Base-by-base conservation (phyloP, 2,329 filamentous ascomycete genomes). In the Diaporthe ilicicola region DNA sequence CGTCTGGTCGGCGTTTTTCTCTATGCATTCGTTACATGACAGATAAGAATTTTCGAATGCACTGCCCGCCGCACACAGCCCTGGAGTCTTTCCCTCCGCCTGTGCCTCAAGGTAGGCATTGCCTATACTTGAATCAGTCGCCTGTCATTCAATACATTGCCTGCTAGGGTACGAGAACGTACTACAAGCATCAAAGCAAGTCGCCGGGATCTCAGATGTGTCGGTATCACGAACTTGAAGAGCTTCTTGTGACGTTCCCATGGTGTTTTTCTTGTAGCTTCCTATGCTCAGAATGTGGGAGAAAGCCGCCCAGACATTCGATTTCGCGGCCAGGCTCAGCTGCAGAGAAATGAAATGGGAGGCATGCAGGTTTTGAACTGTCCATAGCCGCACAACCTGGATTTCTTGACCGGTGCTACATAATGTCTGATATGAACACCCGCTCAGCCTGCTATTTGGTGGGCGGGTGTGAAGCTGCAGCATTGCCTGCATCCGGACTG, bases 161-260 rank as follows among this genome's bases (percentile, higher is more conserved):
- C 4, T 1, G 9, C 1, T 39, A 9, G 5, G 2, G 4, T n/a
- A n/a, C 2, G 3, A 8, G 9, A 19, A 46, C 64, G 34, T 34
- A 67, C 27, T 46, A 44, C 64, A 67, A 15, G 4, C 3, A 9
- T 55, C 37, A 19, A 27, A 48, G 64, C 64, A 67, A 17, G 34
- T 19, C 27, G 17, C 37, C 1, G 64, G 27, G 9, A 55, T 19
- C 1, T 22, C n/a, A 9, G 13, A 1, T n/a, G 24, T 12, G 22
- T 29, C 37, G 4, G 55, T 46, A 13, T 44, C 55, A 8, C 37
- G 55, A 29, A 4, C 24, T 3, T 46, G 24, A 2, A 61, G 12
- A 9, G 9, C 19, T 12, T 46, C 17, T 7, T n/a, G 24, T 17
- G 17, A 15, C 9, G 6, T 29, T 1, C 29, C 15, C 55, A 61